phyloP scores from a whole-genome alignment of 2,329 filamentous ascomycete species.

The Alternaria solani region DNA sequence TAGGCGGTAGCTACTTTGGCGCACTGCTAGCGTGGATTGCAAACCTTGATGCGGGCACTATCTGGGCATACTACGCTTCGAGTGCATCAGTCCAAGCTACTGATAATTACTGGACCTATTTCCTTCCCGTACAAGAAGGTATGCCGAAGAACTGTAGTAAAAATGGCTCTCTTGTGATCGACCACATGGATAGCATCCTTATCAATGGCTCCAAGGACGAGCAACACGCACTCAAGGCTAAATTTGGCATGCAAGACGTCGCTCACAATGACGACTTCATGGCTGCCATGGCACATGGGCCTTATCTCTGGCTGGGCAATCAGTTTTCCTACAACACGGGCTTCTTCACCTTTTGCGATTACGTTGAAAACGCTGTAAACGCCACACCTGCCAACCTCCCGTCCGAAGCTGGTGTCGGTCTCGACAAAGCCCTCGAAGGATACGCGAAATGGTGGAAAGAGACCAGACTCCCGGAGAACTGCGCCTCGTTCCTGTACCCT shows the following conservation, averaged over 20 bases:
- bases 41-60: neutral
- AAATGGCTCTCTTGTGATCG: neutral
- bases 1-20: neutral
- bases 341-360: neutral
- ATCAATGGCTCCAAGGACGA: neutral
- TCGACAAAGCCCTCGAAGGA: constrained; percentile 1
- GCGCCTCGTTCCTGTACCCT: neutral
- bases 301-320: neutral
- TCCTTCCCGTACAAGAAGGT: neutral
- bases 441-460: constrained; percentile 2
- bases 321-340: neutral
- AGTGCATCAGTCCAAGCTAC: neutral
- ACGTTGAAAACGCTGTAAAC: neutral
- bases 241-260: neutral
- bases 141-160: neutral
- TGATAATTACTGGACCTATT: neutral
- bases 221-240: neutral
- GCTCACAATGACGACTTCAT: constrained; percentile 1
- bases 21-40: neutral
- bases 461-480: neutral
- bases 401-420: neutral
- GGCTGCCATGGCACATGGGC: neutral
- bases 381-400: neutral
- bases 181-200: neutral
- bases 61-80: neutral